phyloP scores from a whole-genome alignment of 208 protist species.

The Trypanosoma conorhini region DNA sequence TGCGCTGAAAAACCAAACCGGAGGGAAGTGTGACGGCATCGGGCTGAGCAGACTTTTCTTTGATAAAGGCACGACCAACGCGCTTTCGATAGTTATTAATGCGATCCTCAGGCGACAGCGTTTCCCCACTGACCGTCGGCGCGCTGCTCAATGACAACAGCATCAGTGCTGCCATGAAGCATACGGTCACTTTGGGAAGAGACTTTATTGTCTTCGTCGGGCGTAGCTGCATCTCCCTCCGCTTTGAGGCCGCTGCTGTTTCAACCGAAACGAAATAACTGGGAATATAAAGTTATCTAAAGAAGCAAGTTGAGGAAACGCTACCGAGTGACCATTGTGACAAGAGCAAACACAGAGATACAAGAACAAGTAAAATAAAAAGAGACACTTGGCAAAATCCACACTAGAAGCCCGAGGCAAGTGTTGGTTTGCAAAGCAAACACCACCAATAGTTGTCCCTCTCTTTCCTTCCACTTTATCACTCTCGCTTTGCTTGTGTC shows the following conservation, averaged over 20 bases:
- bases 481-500: too few relatives aligned
- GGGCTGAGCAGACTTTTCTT: slow-evolving; percentile 29
- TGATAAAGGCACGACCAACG: slow-evolving; percentile 47
- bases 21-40: slow-evolving; percentile 72
- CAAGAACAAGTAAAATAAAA: too few relatives aligned
- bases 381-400: too few relatives aligned
- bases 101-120: slow-evolving; percentile 37
- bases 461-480: too few relatives aligned
- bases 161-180: slow-evolving; percentile 1
- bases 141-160: slow-evolving; percentile 22
- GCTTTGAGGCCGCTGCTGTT: not conserved
- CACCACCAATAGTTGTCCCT: too few relatives aligned
- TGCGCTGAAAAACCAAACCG: slow-evolving; percentile 63
- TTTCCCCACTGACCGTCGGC: slow-evolving; percentile 15
- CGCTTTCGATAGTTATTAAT: slow-evolving; percentile 50
- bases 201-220: not conserved
- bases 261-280: not conserved
- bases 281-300: too few relatives aligned
- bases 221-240: not conserved
- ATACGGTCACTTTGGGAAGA: not conserved
- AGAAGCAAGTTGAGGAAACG: too few relatives aligned
- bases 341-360: too few relatives aligned
- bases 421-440: too few relatives aligned
- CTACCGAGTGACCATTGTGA: too few relatives aligned
- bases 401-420: too few relatives aligned